Evolutionary conservation across 1,284 basidiomycete genomes (phyloP).

Genomic region (Bondarzewia mesenterica): DNA sequence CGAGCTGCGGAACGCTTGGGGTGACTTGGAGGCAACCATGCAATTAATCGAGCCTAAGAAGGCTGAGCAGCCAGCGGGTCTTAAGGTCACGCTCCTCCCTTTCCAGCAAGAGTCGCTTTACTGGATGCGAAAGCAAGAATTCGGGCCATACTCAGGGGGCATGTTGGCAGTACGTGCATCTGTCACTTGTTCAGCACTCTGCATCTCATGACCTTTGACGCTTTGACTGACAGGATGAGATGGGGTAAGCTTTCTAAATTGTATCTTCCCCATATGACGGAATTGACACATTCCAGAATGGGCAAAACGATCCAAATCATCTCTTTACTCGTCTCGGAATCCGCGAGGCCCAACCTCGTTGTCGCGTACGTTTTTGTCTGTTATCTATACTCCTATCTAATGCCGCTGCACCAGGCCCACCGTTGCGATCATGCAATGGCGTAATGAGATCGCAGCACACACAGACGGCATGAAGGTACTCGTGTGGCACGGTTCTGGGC

Average conservation of each 20-base stretch:
- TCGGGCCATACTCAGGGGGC: slow-evolving; percentile 83
- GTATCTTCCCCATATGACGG: slow-evolving; percentile 3
- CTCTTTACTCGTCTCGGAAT: slow-evolving; percentile 77
- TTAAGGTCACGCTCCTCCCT: slow-evolving; percentile 69
- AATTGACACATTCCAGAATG: slow-evolving; percentile 56
- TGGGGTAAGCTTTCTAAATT: slow-evolving; percentile 53
- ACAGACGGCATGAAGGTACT: slow-evolving; percentile 76
- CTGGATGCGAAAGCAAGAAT: slow-evolving; percentile 97
- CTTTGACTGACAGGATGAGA: slow-evolving; percentile 62
- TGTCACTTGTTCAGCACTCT: background rate
- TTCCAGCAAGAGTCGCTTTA: slow-evolving; percentile 90
- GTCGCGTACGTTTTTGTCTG: slow-evolving; percentile 56
- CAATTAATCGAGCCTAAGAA: slow-evolving; percentile 59
- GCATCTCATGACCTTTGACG: background rate
- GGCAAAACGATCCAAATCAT: slow-evolving; percentile 99
- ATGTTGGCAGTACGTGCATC: slow-evolving; percentile 73
- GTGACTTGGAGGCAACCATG: slow-evolving; percentile 66
- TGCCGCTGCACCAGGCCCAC: slow-evolving; percentile 53
- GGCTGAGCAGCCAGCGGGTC: slow-evolving; percentile 71
- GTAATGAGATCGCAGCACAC: slow-evolving; percentile 85
- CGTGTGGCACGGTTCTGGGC: slow-evolving; percentile 85
- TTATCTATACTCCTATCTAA: slow-evolving; percentile 1
- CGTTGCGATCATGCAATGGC: slow-evolving; percentile 99
- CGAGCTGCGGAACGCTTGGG: slow-evolving; percentile 85
- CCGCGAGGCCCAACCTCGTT: slow-evolving; percentile 80